Evolutionary conservation across 164 flowering plant genomes (phyloP), one percentile per base, ranked within the genome.

Genomic region (Brasenia schreberi): DNA sequence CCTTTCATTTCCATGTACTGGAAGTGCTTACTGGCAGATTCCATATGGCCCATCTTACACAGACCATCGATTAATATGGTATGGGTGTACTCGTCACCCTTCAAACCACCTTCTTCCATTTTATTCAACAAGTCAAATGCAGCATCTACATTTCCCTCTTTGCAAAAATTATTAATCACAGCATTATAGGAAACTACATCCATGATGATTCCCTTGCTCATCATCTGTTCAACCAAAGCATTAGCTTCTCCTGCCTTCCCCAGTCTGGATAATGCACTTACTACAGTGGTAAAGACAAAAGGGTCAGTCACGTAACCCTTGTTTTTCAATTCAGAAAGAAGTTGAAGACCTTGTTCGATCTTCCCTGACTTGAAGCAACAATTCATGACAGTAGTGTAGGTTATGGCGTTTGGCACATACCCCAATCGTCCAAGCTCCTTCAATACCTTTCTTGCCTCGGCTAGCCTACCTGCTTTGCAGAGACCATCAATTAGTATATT

Each of bases 361-460:
- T 76, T 69, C 63, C 75, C 69, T 19, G 76, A 72, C 70, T 67
- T 80, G 68, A 89, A 89, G 73, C 80, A 87, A 64, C 81, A 79
- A 75, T 87, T 91, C 85, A 94, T 72, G 4, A 85, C 74, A 45
- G 91, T 85, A 5, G 96, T 90, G 67, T 87, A 90, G n/a, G 96
- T 90, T 52, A 78, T 72, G 11, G 77, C 86, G 80, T 89, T 82
- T 5, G 97, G 95, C 23, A 17, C 58, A 65, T 14, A 59, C 19
- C 90, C 93, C 1, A 81, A 77, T 56, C 78, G 73, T 63, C 64
- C 66, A 65, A 89, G 79, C 75, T 90, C 92, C 70, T 69, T 76
- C 19, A 86, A 79, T 16, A 88, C 71, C 75, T 72, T 74, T 70
- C 74, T 81, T 1, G 86, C 90, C 2, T 66, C 68, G 56, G 69